Evolutionary conservation across 2,329 filamentous ascomycete species (phyloP).

Genomic region (Apiospora kogelbergensis): DNA sequence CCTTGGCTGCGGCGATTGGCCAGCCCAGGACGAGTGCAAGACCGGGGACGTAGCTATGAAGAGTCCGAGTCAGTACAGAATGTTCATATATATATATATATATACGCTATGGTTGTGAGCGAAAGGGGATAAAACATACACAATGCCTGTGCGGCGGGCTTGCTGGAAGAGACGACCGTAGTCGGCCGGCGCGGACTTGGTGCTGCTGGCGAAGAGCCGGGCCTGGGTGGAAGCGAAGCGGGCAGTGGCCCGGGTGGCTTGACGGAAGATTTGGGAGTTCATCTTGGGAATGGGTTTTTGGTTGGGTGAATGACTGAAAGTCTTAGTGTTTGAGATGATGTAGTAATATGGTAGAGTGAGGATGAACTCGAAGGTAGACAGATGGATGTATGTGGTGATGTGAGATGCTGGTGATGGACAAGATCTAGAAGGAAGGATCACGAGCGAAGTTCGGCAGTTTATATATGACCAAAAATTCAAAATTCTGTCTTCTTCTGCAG

Average conservation of each 20-base stretch:
- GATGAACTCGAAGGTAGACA: neutral
- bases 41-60: neutral
- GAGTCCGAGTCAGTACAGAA: neutral
- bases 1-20: slow-evolving; percentile 5
- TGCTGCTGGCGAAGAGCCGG: slow-evolving; percentile 7
- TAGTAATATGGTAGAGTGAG: no score
- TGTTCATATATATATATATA: neutral
- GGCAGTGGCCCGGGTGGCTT: neutral
- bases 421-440: neutral
- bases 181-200: slow-evolving; percentile 5
- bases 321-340: neutral
- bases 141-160: slow-evolving; percentile 2
- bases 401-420: neutral
- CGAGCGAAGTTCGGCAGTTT: neutral
- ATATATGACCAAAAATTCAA: neutral
- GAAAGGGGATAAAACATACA: neutral
- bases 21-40: neutral
- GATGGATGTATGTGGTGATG: neutral
- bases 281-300: neutral
- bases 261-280: slow-evolving; percentile 7
- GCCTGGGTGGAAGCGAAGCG: neutral
- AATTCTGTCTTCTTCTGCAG: neutral
- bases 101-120: neutral
- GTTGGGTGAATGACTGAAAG: neutral
- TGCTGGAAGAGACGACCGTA: neutral